phyloP scores from a whole-genome alignment of 2,329 filamentous ascomycete genomes.

The Hymenoscyphus linearis region DNA sequence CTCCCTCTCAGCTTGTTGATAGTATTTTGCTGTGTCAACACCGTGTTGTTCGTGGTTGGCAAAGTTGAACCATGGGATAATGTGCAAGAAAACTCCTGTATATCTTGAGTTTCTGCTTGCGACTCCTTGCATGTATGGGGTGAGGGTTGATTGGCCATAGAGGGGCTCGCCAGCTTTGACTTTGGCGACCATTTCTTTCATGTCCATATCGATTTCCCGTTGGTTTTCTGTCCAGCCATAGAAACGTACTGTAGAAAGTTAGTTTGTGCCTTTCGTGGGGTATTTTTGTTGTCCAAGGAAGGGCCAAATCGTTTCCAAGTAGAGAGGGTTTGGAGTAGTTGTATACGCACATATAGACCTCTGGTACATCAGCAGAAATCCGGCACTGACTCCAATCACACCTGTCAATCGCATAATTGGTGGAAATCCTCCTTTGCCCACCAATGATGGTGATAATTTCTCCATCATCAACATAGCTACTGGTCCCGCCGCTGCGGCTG shows the following conservation, averaged over 20 bases:
- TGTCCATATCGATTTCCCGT: slow-evolving; percentile 90
- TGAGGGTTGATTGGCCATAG: slow-evolving; percentile 75
- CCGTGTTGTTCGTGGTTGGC: slow-evolving; percentile 93
- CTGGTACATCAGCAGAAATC: slow-evolving; percentile 81
- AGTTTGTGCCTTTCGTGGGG: not conserved
- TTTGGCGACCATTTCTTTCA: slow-evolving; percentile 95
- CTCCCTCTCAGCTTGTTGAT: slow-evolving; percentile 89
- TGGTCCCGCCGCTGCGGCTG: slow-evolving; percentile 67
- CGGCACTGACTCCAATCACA: slow-evolving; percentile 67
- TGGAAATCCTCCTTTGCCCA: slow-evolving; percentile 76
- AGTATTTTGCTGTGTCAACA: slow-evolving; percentile 98
- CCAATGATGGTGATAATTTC: slow-evolving; percentile 76
- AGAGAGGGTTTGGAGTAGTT: not conserved
- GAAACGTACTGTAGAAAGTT: slow-evolving; percentile 66
- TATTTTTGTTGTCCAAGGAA: not conserved
- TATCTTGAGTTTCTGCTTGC: slow-evolving; percentile 91
- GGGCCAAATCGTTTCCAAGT: not conserved
- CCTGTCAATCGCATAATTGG: slow-evolving; percentile 75
- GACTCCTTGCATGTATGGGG: slow-evolving; percentile 88
- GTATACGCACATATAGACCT: slow-evolving; percentile 70
- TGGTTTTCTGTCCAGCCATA: slow-evolving; percentile 92
- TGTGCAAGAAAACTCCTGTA: slow-evolving; percentile 74
- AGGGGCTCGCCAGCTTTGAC: slow-evolving; percentile 88
- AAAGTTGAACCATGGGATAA: slow-evolving; percentile 96
- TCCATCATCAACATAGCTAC: slow-evolving; percentile 74